Evolutionary conservation across 345 rosid species (phyloP).

Genomic region (Eucalyptus sp.): DNA sequence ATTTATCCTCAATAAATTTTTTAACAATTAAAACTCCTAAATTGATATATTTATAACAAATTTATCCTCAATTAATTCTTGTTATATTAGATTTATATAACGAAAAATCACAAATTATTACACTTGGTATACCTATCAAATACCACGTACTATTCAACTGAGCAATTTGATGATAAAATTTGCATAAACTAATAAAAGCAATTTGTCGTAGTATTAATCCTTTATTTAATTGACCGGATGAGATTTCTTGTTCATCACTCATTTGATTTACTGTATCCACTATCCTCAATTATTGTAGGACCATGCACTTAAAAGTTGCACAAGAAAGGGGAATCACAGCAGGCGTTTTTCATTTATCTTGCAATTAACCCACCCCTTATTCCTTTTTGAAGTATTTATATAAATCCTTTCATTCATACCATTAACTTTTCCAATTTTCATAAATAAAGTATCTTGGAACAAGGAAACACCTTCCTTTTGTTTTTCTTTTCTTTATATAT

Average conservation of each 20-base stretch:
- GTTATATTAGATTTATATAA: fast-evolving
- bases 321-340: too few species aligned
- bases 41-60: too few species aligned
- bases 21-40: fast-evolving
- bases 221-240: too few species aligned
- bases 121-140: fast-evolving
- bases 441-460: background rate
- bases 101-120: too few species aligned
- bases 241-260: too few species aligned
- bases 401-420: background rate
- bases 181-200: fast-evolving
- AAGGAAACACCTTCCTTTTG: too few species aligned
- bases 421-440: too few species aligned
- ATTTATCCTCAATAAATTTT: fast-evolving
- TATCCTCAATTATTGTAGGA: too few species aligned
- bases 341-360: background rate
- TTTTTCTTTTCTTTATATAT: too few species aligned
- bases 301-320: too few species aligned
- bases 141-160: fast-evolving
- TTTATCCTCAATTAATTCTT: fast-evolving
- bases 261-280: too few species aligned
- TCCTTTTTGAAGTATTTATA: background rate
- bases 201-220: fast-evolving
- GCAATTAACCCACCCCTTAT: background rate
- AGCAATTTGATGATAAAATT: too few species aligned